Evolutionary conservation across 176 grass and related monocot genomes (phyloP).

Genomic region (Oryza meridionalis): DNA sequence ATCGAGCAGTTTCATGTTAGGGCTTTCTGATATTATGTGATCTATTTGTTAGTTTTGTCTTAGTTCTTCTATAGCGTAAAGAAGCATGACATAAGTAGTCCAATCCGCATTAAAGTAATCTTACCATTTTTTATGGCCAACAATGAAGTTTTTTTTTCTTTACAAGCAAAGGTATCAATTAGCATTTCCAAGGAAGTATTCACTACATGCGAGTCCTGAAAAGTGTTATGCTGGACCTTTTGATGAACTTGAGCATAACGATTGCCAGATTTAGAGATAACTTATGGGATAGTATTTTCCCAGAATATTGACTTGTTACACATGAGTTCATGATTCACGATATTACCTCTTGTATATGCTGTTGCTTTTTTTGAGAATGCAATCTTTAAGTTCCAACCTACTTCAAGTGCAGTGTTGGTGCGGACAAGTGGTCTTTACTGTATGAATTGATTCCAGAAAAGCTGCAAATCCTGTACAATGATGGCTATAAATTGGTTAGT

Average conservation of each 20-base stretch:
- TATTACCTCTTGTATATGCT: neutral
- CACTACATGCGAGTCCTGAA: neutral
- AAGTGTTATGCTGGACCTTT: neutral
- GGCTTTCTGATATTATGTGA: neutral
- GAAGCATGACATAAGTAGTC: neutral
- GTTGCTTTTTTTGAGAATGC: conserved; percentile 6
- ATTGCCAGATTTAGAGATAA: neutral
- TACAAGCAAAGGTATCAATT: neutral
- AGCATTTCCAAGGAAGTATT: conserved; percentile 12
- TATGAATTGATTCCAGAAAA: conserved; percentile 72
- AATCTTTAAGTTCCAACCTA: conserved; percentile 21
- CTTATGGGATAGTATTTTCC: conserved; percentile 12
- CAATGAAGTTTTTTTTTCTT: neutral
- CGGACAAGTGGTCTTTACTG: conserved; percentile 82
- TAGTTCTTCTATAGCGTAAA: conserved; percentile 1
- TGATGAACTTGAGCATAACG: conserved; percentile 21
- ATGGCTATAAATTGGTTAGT: conserved; percentile 89
- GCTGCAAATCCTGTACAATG: conserved; percentile 64
- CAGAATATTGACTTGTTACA: conserved; percentile 7
- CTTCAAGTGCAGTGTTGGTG: conserved; percentile 63
- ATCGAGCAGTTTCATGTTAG: neutral
- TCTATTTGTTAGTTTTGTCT: neutral
- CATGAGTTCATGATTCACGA: neutral
- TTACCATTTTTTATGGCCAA: neutral
- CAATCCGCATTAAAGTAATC: neutral